A percentile compares a stretch with the other conserved stretches of the same genome.
These are phyloP conservation scores for Nephromyces sp. DNA, from an alignment of 169 alveolate species.

Conservation along the genomic window DNA sequence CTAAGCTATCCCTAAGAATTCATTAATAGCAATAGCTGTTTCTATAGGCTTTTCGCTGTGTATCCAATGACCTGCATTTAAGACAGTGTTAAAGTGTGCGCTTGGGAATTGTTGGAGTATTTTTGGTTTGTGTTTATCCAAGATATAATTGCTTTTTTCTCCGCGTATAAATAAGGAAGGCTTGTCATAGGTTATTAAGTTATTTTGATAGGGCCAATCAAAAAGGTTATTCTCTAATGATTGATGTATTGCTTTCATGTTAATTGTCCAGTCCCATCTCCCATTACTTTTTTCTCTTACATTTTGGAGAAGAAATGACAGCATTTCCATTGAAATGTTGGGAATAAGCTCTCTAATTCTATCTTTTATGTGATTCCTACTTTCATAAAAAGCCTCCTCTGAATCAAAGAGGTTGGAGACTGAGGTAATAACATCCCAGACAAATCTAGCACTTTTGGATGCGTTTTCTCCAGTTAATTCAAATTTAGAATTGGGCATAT, in stretches of 20 bases:
- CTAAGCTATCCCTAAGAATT: no score
- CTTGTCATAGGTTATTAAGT: background rate
- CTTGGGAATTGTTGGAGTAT: slow-evolving; percentile 23
- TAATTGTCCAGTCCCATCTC: slow-evolving; percentile 12
- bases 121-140: background rate
- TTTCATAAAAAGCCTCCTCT: no score
- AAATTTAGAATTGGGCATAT: slow-evolving; percentile 19
- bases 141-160: slow-evolving; percentile 7
- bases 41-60: slow-evolving; percentile 13
- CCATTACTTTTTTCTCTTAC: slow-evolving; percentile 3
- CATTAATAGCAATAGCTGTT: background rate
- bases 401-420: background rate
- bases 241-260: slow-evolving; percentile 3
- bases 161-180: slow-evolving; percentile 20
- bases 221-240: background rate
- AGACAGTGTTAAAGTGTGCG: slow-evolving; percentile 8
- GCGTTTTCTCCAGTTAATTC: background rate
- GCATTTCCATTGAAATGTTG: background rate
- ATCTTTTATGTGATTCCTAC: background rate
- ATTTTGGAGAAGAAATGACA: slow-evolving; percentile 1
- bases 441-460: slow-evolving; percentile 1
- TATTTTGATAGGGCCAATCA: slow-evolving; percentile 6
- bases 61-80: slow-evolving; percentile 25
- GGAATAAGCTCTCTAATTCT: background rate
- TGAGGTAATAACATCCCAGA: background rate